phyloP scores from a whole-genome alignment of 352 stramenopile genomes.

The Sclerospora graminicola region DNA sequence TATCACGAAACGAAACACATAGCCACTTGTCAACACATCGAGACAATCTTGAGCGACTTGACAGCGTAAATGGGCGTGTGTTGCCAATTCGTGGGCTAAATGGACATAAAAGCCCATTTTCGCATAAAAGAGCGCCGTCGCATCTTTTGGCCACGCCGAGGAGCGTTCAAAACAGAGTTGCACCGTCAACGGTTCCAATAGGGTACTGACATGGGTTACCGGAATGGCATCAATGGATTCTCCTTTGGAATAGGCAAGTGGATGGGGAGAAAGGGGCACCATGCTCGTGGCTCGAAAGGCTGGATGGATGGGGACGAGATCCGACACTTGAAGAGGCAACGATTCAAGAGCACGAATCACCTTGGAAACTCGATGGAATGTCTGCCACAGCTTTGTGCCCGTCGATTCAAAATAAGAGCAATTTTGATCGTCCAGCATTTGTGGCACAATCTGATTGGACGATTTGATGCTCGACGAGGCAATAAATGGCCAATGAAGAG shows the following conservation, averaged over 20 bases:
- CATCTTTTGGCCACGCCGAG: conserved; percentile 80
- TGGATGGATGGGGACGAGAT: conserved; percentile 68
- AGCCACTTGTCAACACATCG: conserved; percentile 77
- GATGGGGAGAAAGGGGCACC: conserved; percentile 73
- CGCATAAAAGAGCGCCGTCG: conserved; percentile 59
- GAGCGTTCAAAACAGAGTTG: conserved; percentile 80
- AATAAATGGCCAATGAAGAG: conserved; percentile 54
- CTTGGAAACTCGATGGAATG: conserved; percentile 77
- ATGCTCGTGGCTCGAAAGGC: conserved; percentile 84
- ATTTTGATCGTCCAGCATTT: conserved; percentile 51
- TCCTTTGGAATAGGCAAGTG: conserved; percentile 71
- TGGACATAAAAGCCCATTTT: conserved; percentile 88
- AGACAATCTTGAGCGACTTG: conserved; percentile 64
- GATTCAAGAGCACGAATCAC: conserved; percentile 65
- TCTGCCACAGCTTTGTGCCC: conserved; percentile 50
- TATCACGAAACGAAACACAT: conserved; percentile 76
- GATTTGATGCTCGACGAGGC: conserved; percentile 46
- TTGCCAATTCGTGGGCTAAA: conserved; percentile 71
- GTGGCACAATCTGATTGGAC: conserved; percentile 65
- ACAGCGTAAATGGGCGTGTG: conserved; percentile 44
- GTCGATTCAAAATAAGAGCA: conserved; percentile 36
- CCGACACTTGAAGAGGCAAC: conserved; percentile 78
- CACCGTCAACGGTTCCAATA: conserved; percentile 62
- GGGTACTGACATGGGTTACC: conserved; percentile 55
- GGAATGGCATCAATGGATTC: conserved; percentile 43